Base-by-base conservation (phyloP, 192 early-diverging fungal species). In the Coemansia asiatica region DNA sequence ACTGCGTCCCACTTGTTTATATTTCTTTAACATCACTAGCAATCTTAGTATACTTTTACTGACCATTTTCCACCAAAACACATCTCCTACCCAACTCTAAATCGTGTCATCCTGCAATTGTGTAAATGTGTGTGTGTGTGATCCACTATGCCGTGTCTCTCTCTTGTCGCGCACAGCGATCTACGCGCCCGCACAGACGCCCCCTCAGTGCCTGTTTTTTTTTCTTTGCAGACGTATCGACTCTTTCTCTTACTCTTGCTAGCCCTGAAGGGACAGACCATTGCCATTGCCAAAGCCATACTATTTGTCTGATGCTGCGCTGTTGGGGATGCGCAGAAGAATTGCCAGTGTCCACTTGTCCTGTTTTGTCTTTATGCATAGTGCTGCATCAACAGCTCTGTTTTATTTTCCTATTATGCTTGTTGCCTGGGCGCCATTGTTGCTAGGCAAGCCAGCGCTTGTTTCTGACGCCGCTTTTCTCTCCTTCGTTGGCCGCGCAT, bases 111-210 rank as follows among this genome's bases (percentile, higher is more conserved):
- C 6, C 23, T 1, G 50, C 40, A 44, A 44, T 12, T 44, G 40
- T 12, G 40, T 36, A 16, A 2, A 1, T 44, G 10, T 12, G 40
- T 44, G 40, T 33, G 31, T 33, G 8, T 33, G 31, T 33, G 31
- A 33, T 33, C n/a, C n/a, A n/a, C n/a, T n/a, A n/a, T n/a, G n/a
- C n/a, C n/a, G n/a, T n/a, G n/a, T 16, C 40, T 44, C 40, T 44
- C 12, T 16, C 5, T 44, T 16, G 40, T 44, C 40, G 40, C 15
- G 10, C 40, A 8, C 40, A 44, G 40, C 40, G 50, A 51, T 51
- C 50, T 51, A 51, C 50, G 23, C 25, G 25, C 50, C 50, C 50
- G 50, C 50, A 51, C 50, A 51, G 50, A 51, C 50, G 25, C 50
- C 40, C 40, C 15, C 15, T 16, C n/a, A 8, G 31, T 33, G 31